Conservation (phyloP, 1,284 basidiomycete species). For the Gomphus bonarii region DNA sequence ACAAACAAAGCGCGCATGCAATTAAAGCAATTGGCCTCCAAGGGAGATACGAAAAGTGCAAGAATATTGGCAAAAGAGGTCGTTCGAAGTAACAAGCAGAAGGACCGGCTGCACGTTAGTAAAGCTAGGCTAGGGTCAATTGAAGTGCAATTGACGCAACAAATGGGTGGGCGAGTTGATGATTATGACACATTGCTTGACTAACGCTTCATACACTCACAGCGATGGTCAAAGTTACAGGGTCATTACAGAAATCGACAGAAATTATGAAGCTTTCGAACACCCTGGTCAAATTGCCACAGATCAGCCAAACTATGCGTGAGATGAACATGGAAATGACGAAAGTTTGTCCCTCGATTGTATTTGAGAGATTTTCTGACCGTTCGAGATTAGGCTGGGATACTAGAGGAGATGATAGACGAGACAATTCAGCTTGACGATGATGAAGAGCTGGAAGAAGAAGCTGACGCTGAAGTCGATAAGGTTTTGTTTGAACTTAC, state of each 20-base stretch:
- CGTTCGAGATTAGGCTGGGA: constrained; percentile 56
- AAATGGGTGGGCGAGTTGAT: constrained; percentile 59
- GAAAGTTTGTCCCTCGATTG: constrained; percentile 47
- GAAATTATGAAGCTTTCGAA: constrained; percentile 99
- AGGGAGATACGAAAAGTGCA: constrained; percentile 90
- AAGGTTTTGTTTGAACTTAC: constrained; percentile 95
- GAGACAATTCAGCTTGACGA: constrained; percentile 82
- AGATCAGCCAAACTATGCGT: constrained; percentile 88
- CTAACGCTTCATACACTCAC: not conserved
- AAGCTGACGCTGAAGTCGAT: constrained; percentile 95
- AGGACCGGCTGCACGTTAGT: constrained; percentile 82
- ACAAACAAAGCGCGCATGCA: constrained; percentile 73
- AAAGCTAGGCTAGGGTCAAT: constrained; percentile 94
- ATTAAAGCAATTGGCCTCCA: constrained; percentile 85
- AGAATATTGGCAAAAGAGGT: constrained; percentile 88
- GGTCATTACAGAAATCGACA: constrained; percentile 91
- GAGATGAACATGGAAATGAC: constrained; percentile 99
- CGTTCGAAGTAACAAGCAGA: constrained; percentile 92
- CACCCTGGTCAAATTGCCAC: constrained; percentile 82
- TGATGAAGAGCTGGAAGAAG: constrained; percentile 91
- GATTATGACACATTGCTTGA: not conserved
- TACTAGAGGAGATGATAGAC: constrained; percentile 90
- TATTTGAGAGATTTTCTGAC: constrained; percentile 1
- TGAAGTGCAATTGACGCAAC: constrained; percentile 83
- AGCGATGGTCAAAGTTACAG: constrained; percentile 98